Percentiles rank a stretch among this genome's conserved stretches.
Evolutionary conservation across 768 basidiomycete species (phyloP).

Genomic region (Termitomyces sp.): DNA sequence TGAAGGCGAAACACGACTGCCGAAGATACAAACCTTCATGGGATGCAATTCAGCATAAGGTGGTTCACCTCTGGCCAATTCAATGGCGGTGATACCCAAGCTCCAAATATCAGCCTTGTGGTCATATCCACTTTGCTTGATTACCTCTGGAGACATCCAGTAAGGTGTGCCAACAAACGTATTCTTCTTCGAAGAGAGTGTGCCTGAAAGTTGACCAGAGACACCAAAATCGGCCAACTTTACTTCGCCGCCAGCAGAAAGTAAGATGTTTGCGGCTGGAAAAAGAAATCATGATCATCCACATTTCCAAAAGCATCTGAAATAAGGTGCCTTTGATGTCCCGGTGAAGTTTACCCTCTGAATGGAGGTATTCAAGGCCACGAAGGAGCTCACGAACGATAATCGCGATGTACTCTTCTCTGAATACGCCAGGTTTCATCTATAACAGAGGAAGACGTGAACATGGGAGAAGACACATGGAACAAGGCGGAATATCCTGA

Average conservation of each 20-base stretch:
- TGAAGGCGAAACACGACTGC: not conserved
- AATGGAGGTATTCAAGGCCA: conserved; percentile 93
- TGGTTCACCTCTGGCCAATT: conserved; percentile 95
- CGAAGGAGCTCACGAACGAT: conserved; percentile 87
- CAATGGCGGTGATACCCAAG: conserved; percentile 95
- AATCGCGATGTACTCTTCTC: conserved; percentile 99
- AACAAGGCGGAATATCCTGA: conserved; percentile 30
- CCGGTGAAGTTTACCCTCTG: conserved; percentile 95
- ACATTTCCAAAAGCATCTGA: not conserved
- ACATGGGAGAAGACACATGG: conserved; percentile 11
- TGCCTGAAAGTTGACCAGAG: conserved; percentile 93
- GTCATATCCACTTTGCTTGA: conserved; percentile 99
- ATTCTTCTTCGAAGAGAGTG: conserved; percentile 92
- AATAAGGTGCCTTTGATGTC: conserved; percentile 85
- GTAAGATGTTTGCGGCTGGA: conserved; percentile 88
- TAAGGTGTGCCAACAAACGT: conserved; percentile 98
- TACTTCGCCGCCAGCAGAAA: conserved; percentile 90
- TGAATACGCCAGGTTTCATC: conserved; percentile 98
- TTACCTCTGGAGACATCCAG: conserved; percentile 99
- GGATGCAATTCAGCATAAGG: conserved; percentile 98
- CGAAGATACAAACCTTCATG: conserved; percentile 73
- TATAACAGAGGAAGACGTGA: conserved; percentile 26
- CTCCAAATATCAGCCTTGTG: conserved; percentile 99
- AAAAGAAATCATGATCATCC: conserved; percentile 4
- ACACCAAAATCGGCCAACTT: conserved; percentile 99